A percentile compares a stretch with the other conserved stretches of the same genome.
phyloP scores from a whole-genome alignment of 441 rosid species.

The Euphorbia schlechtendalii region DNA sequence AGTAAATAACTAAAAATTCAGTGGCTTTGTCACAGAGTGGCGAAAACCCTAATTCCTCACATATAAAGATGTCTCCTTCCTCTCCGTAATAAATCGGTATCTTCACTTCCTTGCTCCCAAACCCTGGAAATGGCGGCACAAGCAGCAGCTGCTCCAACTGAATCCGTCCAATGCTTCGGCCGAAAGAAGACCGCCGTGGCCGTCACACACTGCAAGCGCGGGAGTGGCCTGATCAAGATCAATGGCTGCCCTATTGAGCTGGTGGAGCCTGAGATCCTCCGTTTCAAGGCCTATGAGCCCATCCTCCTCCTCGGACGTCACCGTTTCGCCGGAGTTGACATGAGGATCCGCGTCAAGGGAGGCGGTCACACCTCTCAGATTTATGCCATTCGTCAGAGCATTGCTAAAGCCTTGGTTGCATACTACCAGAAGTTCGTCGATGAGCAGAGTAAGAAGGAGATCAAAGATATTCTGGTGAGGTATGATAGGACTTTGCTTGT shows the following conservation, averaged over 20 bases:
- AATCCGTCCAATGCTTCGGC: constrained; percentile 68
- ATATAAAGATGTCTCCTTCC: no score
- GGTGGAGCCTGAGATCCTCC: constrained; percentile 68
- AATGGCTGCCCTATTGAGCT: constrained; percentile 74
- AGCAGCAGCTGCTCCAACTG: background rate
- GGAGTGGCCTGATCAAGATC: constrained; percentile 64
- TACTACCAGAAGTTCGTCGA: constrained; percentile 69
- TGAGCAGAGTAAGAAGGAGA: constrained; percentile 78
- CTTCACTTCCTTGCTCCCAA: background rate
- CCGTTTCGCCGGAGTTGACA: constrained; percentile 67
- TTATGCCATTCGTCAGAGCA: constrained; percentile 72
- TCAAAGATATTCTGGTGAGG: constrained; percentile 60
- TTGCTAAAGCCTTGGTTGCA: constrained; percentile 67
- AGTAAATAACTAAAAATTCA: background rate
- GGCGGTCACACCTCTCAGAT: constrained; percentile 25
- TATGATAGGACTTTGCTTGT: constrained; percentile 77
- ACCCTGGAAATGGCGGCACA: constrained; percentile 10
- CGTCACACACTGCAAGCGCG: constrained; percentile 54
- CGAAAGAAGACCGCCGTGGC: constrained; percentile 80
- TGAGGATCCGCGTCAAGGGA: constrained; percentile 67
- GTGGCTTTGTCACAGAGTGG: background rate
- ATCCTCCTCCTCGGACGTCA: constrained; percentile 55
- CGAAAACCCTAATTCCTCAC: background rate
- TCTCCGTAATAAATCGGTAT: no score
- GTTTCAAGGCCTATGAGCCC: constrained; percentile 66